phyloP scores from a whole-genome alignment of 257 asterid species.

The Lycium barbarum region DNA sequence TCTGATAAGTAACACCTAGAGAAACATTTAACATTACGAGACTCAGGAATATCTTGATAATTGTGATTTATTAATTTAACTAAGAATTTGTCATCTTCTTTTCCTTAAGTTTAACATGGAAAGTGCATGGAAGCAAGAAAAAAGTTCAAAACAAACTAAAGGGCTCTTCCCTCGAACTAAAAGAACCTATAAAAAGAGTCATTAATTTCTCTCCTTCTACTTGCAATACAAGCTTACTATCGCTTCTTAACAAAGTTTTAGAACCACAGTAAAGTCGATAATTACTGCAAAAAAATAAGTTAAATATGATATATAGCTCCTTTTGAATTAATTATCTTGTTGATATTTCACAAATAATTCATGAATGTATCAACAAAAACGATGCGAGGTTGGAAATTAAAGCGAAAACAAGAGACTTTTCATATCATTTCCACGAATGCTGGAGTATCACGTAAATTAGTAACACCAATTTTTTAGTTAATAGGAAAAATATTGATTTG shows the following conservation, averaged over 20 bases:
- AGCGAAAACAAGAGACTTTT: neutral
- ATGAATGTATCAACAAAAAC: too few relatives aligned
- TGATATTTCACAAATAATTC: too few relatives aligned
- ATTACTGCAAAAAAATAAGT: neutral
- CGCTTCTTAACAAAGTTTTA: neutral
- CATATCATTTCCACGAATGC: too few relatives aligned
- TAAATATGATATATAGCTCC: too few relatives aligned
- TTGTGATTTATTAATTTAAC: constrained; percentile 24
- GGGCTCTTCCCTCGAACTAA: constrained; percentile 10
- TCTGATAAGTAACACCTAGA: constrained; percentile 49
- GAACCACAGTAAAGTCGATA: neutral
- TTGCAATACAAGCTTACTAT: neutral
- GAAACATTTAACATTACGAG: constrained; percentile 32
- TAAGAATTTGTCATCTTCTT: constrained; percentile 2
- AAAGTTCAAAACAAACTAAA: constrained; percentile 20
- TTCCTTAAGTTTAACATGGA: neutral
- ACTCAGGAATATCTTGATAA: constrained; percentile 39
- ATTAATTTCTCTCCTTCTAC: neutral
- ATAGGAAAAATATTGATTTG: too few relatives aligned
- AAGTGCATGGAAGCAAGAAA: constrained; percentile 27
- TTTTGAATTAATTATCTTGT: too few relatives aligned
- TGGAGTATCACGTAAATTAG: too few relatives aligned
- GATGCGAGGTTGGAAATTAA: neutral
- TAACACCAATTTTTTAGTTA: too few relatives aligned
- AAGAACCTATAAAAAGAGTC: neutral